Evolutionary conservation across 176 grass and related monocot genomes (phyloP), one percentile per base, ranked within the genome.

Genomic region (Elymus sibiricus): DNA sequence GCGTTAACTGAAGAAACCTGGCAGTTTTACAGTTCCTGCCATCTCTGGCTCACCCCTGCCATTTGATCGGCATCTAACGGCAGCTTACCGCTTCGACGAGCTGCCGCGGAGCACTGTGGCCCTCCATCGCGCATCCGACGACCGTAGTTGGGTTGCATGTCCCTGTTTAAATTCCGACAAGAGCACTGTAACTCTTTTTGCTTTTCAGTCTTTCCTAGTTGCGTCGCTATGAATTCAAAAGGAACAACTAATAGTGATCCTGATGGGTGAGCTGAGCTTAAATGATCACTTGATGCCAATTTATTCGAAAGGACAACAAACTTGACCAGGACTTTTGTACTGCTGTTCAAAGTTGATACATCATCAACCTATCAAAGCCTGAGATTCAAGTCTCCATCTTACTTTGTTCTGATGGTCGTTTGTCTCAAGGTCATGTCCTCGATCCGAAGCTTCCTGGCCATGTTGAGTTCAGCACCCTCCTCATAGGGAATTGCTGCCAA

Each of bases 371-470:
- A 86, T 89, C 85, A 97, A 76, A 97, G 89, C 61, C 86, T 91
- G 53, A 97, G 94, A 84, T 82, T 83, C 72, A 92, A 92, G 91
- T 97, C 94, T 70, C 5, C 47, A 97, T 80, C 86, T 90, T 90
- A 88, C 85, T 88, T 67, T 72, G 81, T 39, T 92, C 92, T 64
- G 77, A 78, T 75, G 84, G 66, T 70, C 84, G 77, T 74, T 90
- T 72, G 47, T 89, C 77, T 29, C 87, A 46, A 76, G 84, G 74
- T 58, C 82, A 86, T 21, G 81, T 27, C 51, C 61, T 86, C 27
- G 88, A 60, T 35, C 87, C 72, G 82, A 94, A 94, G 61, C 90
- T 97, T 49, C 90, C 92, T 3, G 94, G 94, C 94, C 94, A 97
- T 40, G 76, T 64, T 6, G 77, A 84, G 26, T 37, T 84, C 14